These are phyloP conservation scores for Fusarium sp. DNA, from an alignment of 2,329 filamentous ascomycete species.

Conservation along the genomic window DNA sequence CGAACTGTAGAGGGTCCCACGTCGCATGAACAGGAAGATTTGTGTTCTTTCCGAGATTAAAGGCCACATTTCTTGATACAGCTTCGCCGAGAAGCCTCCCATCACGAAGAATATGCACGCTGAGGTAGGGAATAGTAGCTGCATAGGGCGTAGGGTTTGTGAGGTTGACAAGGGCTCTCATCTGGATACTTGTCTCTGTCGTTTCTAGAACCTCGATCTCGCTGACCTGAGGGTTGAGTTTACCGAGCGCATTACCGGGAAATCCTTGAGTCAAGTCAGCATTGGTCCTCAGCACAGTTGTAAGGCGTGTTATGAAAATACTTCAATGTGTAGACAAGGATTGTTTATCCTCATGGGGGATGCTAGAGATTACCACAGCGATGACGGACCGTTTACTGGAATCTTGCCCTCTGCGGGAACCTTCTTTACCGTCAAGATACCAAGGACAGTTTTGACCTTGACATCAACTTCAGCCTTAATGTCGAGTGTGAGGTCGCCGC, in stretches of 20 bases:
- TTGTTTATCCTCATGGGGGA: slow-evolving; percentile 45
- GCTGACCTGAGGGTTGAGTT: slow-evolving; percentile 72
- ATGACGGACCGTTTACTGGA: slow-evolving; percentile 91
- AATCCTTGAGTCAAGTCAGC: slow-evolving; percentile 65
- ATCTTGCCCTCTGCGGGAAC: slow-evolving; percentile 89
- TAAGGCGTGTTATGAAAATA: slow-evolving; percentile 48
- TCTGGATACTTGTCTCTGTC: slow-evolving; percentile 73
- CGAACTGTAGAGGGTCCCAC: slow-evolving; percentile 76
- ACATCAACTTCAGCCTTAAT: slow-evolving; percentile 87
- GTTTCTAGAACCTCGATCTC: slow-evolving; percentile 80
- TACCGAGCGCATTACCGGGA: slow-evolving; percentile 62
- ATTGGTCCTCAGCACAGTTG: slow-evolving; percentile 23
- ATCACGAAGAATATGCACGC: slow-evolving; percentile 80
- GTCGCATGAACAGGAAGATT: slow-evolving; percentile 74
- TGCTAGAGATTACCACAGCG: slow-evolving; percentile 55
- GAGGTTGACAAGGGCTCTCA: slow-evolving; percentile 81
- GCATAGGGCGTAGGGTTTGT: slow-evolving; percentile 93
- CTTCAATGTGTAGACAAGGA: slow-evolving; percentile 44
- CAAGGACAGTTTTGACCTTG: slow-evolving; percentile 83
- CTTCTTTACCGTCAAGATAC: slow-evolving; percentile 81
- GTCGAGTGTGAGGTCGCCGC: slow-evolving; percentile 74
- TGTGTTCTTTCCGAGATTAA: slow-evolving; percentile 78
- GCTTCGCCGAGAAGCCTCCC: slow-evolving; percentile 80
- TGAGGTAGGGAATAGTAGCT: slow-evolving; percentile 82
- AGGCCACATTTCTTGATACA: slow-evolving; percentile 70